Evolutionary conservation across 768 basidiomycete genomes (phyloP), one percentile per base, ranked within the genome.

Genomic region (Boletus sp.): DNA sequence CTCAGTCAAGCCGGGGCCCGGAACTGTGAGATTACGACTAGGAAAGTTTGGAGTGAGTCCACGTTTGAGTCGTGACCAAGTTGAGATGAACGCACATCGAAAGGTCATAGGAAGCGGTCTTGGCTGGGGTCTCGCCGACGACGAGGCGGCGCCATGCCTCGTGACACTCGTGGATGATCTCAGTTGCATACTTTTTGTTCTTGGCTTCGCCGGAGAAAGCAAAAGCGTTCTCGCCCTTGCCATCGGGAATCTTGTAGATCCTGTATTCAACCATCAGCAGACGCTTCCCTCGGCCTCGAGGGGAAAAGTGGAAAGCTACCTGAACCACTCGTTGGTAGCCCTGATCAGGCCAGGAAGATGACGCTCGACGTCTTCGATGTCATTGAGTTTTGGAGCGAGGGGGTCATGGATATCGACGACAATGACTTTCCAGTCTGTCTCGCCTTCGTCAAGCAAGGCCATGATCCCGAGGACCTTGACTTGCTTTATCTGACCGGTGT

Each of bases 381-480:
- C 97, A 74, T 98, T 99, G 68, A 99, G 82, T 74, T 96, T 92
- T 69, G 90, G 79, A 15, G 97, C 97, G 57, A 98, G 87, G 40
- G 97, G 96, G 71, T 98, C 97, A 63, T 84, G 83, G 58, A 97
- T 83, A 71, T 98, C 97, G 61, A 98, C 93, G 70, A 96, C 97
- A 74, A 99, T 84, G 77, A 99, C 91, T 77, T 99, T 99, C 97
- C 97, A 99, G 79, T 98, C 97, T 61, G 97, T 98, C 79, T 98
- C 97, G 65, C 97, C 97, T 72, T 98, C 97, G 70, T 99, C 97
- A 62, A 98, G 87, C 54, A 98, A 81, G 54, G 97, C 97, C 96
- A 98, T 98, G 83, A 98, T 96, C 58, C 97, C 97, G 67, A 99
- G 91, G 61, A 99, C 90, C 81, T 99, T 99, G 84, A 99, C 97